Percentiles rank a stretch among this genome's conserved stretches.
Conservation (phyloP, 1,284 basidiomycete genomes). For the Tilletia walkeri region DNA sequence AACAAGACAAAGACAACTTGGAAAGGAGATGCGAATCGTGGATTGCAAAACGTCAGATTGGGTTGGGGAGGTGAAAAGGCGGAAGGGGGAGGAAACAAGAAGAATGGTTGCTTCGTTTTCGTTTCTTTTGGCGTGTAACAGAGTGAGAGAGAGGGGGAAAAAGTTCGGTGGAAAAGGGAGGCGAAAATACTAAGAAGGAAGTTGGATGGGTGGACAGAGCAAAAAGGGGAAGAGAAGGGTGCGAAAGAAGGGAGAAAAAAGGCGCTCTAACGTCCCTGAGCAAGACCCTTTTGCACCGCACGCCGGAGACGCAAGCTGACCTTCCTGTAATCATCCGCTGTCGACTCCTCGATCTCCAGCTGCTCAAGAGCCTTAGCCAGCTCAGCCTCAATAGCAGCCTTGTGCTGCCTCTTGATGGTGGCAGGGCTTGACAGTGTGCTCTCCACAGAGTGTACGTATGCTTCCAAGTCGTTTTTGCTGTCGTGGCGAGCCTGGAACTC, state of each 20-base stretch:
- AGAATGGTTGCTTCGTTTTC: too few relatives aligned
- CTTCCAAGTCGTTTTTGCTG: conserved; percentile 54
- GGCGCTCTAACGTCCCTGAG: conserved; percentile 17
- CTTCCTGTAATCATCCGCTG: conserved; percentile 54
- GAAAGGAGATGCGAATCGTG: background rate
- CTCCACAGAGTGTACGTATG: conserved; percentile 55
- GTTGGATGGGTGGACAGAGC: background rate
- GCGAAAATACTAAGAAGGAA: background rate
- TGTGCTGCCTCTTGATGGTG: conserved; percentile 53
- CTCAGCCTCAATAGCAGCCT: conserved; percentile 56
- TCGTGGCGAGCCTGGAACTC: conserved; percentile 56
- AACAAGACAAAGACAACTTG: background rate
- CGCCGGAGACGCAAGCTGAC: conserved; percentile 53
- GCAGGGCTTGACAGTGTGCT: conserved; percentile 53
- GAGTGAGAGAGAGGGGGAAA: background rate
- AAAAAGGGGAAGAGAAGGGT: background rate
- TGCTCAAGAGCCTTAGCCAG: conserved; percentile 56
- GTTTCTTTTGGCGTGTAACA: background rate
- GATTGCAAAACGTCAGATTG: background rate
- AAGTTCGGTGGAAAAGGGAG: background rate
- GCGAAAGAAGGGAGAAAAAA: background rate
- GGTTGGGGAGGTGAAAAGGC: background rate
- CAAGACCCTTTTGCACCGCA: conserved; percentile 54
- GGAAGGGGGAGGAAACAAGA: background rate
- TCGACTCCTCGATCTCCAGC: conserved; percentile 53